phyloP scores from a whole-genome alignment of 225 moss, liverwort and hornwort species.

The Sphagnum contortum region DNA sequence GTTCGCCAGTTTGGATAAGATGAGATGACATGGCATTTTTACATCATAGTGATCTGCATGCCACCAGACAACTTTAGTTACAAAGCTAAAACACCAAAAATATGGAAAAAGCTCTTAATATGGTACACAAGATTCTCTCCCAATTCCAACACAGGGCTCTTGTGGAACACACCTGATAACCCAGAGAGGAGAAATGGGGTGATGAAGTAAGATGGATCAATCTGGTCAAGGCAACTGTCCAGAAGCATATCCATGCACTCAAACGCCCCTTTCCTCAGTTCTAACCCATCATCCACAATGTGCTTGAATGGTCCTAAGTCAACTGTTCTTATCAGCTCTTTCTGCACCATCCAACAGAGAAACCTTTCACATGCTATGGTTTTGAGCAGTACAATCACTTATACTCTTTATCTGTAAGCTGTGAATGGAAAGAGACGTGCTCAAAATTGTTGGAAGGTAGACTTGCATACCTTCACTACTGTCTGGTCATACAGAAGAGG shows the following conservation, averaged over 20 bases:
- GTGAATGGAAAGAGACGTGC: no score
- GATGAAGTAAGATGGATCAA: slow-evolving; percentile 94
- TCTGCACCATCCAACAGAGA: slow-evolving; percentile 36
- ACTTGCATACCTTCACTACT: slow-evolving; percentile 68
- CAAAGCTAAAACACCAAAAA: neutral
- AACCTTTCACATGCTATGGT: no score
- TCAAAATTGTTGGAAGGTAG: no score
- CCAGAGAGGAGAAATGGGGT: slow-evolving; percentile 87
- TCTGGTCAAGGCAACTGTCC: slow-evolving; percentile 94
- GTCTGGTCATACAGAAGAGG: slow-evolving; percentile 98
- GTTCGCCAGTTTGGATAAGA: slow-evolving; percentile 82
- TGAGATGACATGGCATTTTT: slow-evolving; percentile 98
- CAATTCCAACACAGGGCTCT: neutral
- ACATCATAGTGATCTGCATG: slow-evolving; percentile 98
- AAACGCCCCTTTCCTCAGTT: slow-evolving; percentile 95
- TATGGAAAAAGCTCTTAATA: no score
- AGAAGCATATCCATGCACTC: slow-evolving; percentile 99
- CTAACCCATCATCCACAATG: slow-evolving; percentile 95
- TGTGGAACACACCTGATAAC: slow-evolving; percentile 67
- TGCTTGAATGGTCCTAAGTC: slow-evolving; percentile 99
- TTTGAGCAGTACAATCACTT: no score
- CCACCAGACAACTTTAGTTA: slow-evolving; percentile 1
- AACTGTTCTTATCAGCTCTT: slow-evolving; percentile 97
- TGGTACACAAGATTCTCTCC: neutral
- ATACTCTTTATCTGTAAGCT: no score